A percentile compares a stretch with the other conserved stretches of the same genome.
Evolutionary conservation across 2,329 filamentous ascomycete genomes (phyloP).

Genomic region (Pyricularia pennisetigena): DNA sequence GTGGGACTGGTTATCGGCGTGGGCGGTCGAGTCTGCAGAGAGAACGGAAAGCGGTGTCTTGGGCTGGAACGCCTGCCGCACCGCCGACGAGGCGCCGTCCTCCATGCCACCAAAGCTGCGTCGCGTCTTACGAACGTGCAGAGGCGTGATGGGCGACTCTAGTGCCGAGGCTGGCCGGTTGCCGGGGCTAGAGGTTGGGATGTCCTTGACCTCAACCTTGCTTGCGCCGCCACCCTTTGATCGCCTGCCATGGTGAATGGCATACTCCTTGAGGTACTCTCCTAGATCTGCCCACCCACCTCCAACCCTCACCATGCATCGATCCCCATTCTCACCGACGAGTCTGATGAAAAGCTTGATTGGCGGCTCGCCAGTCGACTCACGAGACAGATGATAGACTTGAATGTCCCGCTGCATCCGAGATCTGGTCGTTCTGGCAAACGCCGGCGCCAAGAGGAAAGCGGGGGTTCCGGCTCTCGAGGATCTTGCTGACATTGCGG

Average conservation of each 20-base stretch:
- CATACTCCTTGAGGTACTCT: slow-evolving; percentile 91
- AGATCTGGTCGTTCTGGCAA: slow-evolving; percentile 35
- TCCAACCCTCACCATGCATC: slow-evolving; percentile 95
- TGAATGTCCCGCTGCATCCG: slow-evolving; percentile 60
- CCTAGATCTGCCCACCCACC: slow-evolving; percentile 97
- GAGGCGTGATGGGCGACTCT: slow-evolving; percentile 32
- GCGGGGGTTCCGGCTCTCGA: slow-evolving; percentile 54
- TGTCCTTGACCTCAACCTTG: slow-evolving; percentile 49
- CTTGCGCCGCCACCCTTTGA: slow-evolving; percentile 35
- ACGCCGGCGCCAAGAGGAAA: slow-evolving; percentile 58
- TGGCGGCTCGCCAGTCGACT: slow-evolving; percentile 68
- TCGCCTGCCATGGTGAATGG: slow-evolving; percentile 78
- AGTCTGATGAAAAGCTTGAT: slow-evolving; percentile 92
- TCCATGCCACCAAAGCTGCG: slow-evolving; percentile 29
- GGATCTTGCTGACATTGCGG: slow-evolving; percentile 32
- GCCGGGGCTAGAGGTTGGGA: slow-evolving; percentile 22
- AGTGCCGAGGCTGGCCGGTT: slow-evolving; percentile 23
- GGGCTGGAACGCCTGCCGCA: slow-evolving; percentile 3
- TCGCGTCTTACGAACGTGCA: slow-evolving; percentile 45
- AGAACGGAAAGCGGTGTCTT: neutral
- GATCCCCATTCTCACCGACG: slow-evolving; percentile 80
- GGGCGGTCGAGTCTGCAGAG: neutral
- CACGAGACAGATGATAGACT: slow-evolving; percentile 78
- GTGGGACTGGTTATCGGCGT: slow-evolving; percentile 16
- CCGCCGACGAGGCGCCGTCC: slow-evolving; percentile 15